Percentiles rank a stretch among this genome's conserved stretches.
These are phyloP conservation scores for Cadophora sp. DNA, from an alignment of 2,329 filamentous ascomycete genomes.

Conservation along the genomic window DNA sequence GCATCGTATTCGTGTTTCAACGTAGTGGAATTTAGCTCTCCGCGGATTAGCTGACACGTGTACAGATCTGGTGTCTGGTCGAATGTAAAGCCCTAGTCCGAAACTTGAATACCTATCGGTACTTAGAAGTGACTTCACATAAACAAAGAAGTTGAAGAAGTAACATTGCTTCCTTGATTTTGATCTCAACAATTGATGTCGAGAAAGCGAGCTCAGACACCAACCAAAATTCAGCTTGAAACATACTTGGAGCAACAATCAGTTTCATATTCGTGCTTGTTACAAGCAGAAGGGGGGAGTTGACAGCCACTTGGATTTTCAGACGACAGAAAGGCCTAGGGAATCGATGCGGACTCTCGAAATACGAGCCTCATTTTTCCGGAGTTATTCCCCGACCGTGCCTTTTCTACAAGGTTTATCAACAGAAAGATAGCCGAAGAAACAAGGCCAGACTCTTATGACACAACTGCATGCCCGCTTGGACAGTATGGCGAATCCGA, in stretches of 20 bases:
- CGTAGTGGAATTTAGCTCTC: neutral
- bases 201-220: neutral
- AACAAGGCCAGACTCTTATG: neutral
- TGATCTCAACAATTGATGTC: neutral
- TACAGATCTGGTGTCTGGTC: neutral
- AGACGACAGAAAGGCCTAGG: no score
- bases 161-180: no score
- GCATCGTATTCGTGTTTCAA: slow-evolving; percentile 3
- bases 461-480: neutral
- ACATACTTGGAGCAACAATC: no score
- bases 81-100: neutral
- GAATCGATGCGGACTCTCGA: no score
- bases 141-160: neutral
- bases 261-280: no score
- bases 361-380: no score
- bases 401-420: no score
- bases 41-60: neutral
- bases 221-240: no score
- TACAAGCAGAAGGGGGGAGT: no score
- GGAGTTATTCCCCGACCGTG: no score
- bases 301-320: no score
- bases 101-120: neutral
- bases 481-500: neutral
- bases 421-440: neutral
- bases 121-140: neutral